phyloP scores from a whole-genome alignment of 331 rosid genomes.

The Quercus phellos region DNA sequence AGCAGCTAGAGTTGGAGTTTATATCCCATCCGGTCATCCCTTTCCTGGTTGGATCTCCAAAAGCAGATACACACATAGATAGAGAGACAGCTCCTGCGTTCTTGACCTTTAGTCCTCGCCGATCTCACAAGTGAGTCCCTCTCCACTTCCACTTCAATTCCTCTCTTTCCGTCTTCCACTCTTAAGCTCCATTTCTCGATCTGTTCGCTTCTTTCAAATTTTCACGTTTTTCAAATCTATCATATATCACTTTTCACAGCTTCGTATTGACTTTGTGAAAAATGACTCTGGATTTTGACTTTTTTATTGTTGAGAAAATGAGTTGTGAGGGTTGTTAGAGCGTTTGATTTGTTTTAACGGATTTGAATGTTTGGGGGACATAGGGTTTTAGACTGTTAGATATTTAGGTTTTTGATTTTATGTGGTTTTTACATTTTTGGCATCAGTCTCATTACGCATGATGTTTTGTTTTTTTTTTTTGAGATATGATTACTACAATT shows the following conservation, averaged over 20 bases:
- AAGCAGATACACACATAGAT: background rate
- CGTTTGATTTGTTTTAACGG: background rate
- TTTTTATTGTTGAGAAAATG: background rate
- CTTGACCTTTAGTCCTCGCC: background rate
- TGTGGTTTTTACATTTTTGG: background rate
- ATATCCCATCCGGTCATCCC: background rate
- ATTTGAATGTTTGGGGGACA: background rate
- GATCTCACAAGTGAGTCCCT: conserved; percentile 17
- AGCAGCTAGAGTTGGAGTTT: background rate
- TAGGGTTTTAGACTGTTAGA: background rate
- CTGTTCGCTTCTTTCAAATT: background rate
- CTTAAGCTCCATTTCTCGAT: conserved; percentile 17
- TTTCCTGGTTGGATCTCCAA: conserved; percentile 21
- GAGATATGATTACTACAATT: background rate
- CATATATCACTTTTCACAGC: background rate
- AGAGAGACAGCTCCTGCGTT: background rate
- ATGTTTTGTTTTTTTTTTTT: background rate
- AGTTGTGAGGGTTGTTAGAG: background rate
- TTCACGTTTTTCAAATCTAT: background rate
- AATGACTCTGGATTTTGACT: background rate
- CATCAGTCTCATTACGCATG: too few species aligned
- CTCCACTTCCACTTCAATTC: background rate
- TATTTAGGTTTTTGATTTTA: background rate
- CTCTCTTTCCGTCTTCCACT: background rate
- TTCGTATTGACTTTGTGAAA: background rate